Base-by-base conservation (phyloP, 106 monocot genomes). In the Platanthera guangdongensis region DNA sequence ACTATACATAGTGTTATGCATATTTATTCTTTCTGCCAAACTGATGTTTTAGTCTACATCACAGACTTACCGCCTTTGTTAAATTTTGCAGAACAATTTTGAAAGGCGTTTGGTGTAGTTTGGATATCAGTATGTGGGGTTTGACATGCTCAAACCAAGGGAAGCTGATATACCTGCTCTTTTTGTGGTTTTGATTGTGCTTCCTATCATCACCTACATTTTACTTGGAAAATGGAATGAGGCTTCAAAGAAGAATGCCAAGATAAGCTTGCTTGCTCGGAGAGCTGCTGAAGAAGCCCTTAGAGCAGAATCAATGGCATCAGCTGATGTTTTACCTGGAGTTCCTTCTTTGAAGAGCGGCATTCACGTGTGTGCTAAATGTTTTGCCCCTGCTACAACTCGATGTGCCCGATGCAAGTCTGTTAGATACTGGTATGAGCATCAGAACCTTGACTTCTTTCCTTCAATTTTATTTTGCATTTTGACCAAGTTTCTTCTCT, bases 321-420 rank as follows among this genome's bases (percentile, higher is more conserved):
- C 73, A 74, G 72, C 79, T 57, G 82, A 81, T 80, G 71, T 87
- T 74, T 68, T 78, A n/a, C 85, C 88, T 25, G 4, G n/a, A 64
- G 48, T 30, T 7, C 62, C 82, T 80, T 65, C 77, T 18, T 49
- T 74, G 22, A 96, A 80, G 57, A n/a, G 55, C 18, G 77, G 60
- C n/a, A 57, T 62, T 74, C 78, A 95, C 80, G 84, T 81, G 47
- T 96, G 96, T 78, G 93, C 93, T 10, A 85, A 83, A 76, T 96
- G 96, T 80, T 85, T 85, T 59, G 74, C 88, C 21, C 93, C 93
- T 75, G 96, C 96, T 39, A 91, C 87, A 18, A 93, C 96, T 51
- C 87, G 96, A 48, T 96, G 96, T 75, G 90, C 96, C 21, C 85
- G 91, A 86, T 96, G 96, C 90, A 96, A 96, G 79, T 91, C 96